Percentiles rank a stretch among this genome's conserved stretches.
Evolutionary conservation across 2,329 filamentous ascomycete genomes (phyloP).

Genomic region (Cladosporium halotolerans): DNA sequence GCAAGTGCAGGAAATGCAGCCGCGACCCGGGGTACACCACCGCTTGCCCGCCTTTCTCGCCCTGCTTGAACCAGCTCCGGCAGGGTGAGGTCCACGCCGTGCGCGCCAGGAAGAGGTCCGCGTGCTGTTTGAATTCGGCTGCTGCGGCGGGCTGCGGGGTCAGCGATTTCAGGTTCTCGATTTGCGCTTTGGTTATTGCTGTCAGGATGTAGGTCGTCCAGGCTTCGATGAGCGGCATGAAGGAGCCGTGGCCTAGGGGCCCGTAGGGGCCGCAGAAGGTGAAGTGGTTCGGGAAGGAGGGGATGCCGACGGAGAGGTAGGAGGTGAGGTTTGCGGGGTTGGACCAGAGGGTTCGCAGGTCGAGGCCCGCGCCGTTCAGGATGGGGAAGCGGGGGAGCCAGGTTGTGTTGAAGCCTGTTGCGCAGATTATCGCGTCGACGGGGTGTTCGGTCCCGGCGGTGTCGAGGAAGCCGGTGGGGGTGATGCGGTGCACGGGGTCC

Average conservation of each 20-base stretch:
- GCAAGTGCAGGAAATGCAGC: slow-evolving; percentile 34
- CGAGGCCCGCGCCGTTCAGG: slow-evolving; percentile 21
- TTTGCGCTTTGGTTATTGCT: slow-evolving; percentile 35
- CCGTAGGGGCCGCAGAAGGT: slow-evolving; percentile 38
- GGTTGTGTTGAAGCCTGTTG: slow-evolving; percentile 34
- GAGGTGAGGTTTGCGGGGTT: slow-evolving; percentile 30
- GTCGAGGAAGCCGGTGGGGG: slow-evolving; percentile 28
- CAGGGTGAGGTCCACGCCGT: slow-evolving; percentile 34
- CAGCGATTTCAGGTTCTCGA: slow-evolving; percentile 38
- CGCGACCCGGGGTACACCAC: slow-evolving; percentile 36
- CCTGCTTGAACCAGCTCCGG: slow-evolving; percentile 33
- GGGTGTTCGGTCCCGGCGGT: slow-evolving; percentile 25
- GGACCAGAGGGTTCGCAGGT: slow-evolving; percentile 34
- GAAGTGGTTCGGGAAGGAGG: slow-evolving; percentile 40
- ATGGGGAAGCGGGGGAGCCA: slow-evolving; percentile 31
- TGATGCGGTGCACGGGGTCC: slow-evolving; percentile 27
- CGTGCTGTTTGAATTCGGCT: slow-evolving; percentile 34
- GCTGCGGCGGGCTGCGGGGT: slow-evolving; percentile 29
- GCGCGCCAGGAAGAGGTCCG: slow-evolving; percentile 35
- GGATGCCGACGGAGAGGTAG: slow-evolving; percentile 38
- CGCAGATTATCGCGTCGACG: slow-evolving; percentile 33
- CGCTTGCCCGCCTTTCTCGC: slow-evolving; percentile 30
- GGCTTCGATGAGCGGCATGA: slow-evolving; percentile 37
- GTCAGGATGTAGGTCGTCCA: slow-evolving; percentile 37
- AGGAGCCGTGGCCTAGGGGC: slow-evolving; percentile 35